Conservation (phyloP, 2,329 filamentous ascomycete species). For the Cryoendolithus antarcticus region DNA sequence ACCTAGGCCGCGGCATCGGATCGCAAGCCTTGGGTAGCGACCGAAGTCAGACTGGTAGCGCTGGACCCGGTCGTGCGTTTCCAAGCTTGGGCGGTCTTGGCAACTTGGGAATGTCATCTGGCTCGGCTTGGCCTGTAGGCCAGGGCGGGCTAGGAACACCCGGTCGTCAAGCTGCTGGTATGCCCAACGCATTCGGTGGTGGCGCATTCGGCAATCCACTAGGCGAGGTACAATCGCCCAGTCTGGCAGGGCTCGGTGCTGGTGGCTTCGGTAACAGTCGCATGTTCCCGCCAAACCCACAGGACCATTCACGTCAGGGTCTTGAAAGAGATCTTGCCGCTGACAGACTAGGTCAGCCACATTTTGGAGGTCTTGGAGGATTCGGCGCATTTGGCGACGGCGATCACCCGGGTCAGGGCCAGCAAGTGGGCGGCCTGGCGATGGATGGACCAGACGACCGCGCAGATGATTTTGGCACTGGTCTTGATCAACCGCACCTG, state of each 20-base stretch:
- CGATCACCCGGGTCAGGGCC: slow-evolving; percentile 6
- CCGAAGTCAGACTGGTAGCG: slow-evolving; percentile 85
- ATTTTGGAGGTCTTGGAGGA: slow-evolving; percentile 16
- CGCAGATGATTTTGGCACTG: slow-evolving; percentile 14
- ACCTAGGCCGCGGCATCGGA: slow-evolving; percentile 27
- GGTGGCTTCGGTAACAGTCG: slow-evolving; percentile 35
- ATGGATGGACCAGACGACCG: slow-evolving; percentile 2
- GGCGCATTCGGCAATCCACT: slow-evolving; percentile 50
- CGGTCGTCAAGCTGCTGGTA: slow-evolving; percentile 41
- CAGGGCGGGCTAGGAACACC: slow-evolving; percentile 68
- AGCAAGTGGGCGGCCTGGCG: slow-evolving; percentile 2
- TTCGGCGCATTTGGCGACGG: slow-evolving; percentile 10
- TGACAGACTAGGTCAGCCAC: slow-evolving; percentile 30
- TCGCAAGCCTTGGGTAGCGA: slow-evolving; percentile 58
- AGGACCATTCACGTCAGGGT: slow-evolving; percentile 68
- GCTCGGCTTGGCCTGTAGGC: slow-evolving; percentile 48
- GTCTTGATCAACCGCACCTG: slow-evolving; percentile 7
- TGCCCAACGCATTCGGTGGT: slow-evolving; percentile 41
- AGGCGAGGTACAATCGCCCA: slow-evolving; percentile 65
- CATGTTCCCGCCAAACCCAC: slow-evolving; percentile 83
- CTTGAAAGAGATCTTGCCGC: slow-evolving; percentile 39
- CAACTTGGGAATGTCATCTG: slow-evolving; percentile 36
- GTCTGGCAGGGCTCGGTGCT: slow-evolving; percentile 52
- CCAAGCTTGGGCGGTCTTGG: slow-evolving; percentile 44
- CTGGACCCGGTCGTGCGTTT: slow-evolving; percentile 61